Conservation (phyloP, 495 filamentous ascomycete genomes). For the Annulohypoxylon stygium region DNA sequence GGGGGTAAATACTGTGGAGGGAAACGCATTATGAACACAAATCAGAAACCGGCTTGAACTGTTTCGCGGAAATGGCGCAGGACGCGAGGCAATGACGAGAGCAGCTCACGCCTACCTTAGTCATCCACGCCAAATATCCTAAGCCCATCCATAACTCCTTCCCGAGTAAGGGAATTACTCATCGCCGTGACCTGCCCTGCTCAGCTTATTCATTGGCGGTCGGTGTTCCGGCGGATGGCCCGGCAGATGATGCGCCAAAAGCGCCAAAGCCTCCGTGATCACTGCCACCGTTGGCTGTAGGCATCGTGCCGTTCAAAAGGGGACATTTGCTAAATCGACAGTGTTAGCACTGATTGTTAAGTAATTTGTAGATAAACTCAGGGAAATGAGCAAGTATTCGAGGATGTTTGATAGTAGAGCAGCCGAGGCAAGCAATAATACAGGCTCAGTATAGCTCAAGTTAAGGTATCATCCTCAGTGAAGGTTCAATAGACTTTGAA, state of each 20-base stretch:
- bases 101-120: neutral
- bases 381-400: constrained; percentile 7
- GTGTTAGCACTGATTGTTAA: constrained; percentile 51
- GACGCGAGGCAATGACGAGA: neutral
- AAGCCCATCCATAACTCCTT: neutral
- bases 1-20: constrained; percentile 2
- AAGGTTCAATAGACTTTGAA: constrained; percentile 18
- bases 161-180: neutral
- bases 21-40: neutral
- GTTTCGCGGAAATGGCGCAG: constrained; percentile 2
- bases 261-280: constrained; percentile 67
- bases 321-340: constrained; percentile 75
- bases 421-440: constrained; percentile 12
- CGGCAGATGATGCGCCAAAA: constrained; percentile 54
- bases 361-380: constrained; percentile 11
- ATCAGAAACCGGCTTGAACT: constrained; percentile 12
- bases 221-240: constrained; percentile 10
- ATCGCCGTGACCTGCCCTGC: neutral
- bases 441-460: neutral
- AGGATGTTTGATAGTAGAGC: neutral
- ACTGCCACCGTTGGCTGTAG: constrained; percentile 71
- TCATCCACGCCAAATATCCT: neutral
- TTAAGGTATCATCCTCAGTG: constrained; percentile 1
- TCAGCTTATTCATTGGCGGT: constrained; percentile 32
- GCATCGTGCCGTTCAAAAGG: constrained; percentile 87